These are phyloP conservation scores for Leucocoprinus leucothites DNA, from an alignment of 768 basidiomycete species.

Conservation along the genomic window DNA sequence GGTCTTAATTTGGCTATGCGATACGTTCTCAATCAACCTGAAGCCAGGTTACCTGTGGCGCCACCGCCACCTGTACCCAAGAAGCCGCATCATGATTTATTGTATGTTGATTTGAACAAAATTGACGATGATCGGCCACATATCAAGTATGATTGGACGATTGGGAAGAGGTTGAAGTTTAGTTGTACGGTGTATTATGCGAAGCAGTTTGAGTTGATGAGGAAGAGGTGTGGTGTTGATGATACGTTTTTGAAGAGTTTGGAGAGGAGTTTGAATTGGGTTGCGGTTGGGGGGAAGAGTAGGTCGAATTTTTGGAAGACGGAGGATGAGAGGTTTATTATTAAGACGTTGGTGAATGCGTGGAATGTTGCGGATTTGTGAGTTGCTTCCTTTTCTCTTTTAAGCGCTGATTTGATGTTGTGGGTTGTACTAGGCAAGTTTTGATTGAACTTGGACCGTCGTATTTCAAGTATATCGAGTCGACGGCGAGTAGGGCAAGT, in stretches of 20 bases:
- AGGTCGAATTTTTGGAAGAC: conserved; percentile 83
- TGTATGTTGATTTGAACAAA: conserved; percentile 34
- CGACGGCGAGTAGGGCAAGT: conserved; percentile 62
- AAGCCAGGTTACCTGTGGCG: conserved; percentile 28
- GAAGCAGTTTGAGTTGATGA: conserved; percentile 68
- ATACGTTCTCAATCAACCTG: conserved; percentile 40
- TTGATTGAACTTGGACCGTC: conserved; percentile 73
- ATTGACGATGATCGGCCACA: conserved; percentile 71
- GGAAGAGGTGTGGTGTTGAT: conserved; percentile 66
- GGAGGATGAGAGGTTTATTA: conserved; percentile 70
- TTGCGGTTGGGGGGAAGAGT: conserved; percentile 79
- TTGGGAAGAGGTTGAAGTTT: conserved; percentile 71
- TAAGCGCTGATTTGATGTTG: not conserved
- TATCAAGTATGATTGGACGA: conserved; percentile 79
- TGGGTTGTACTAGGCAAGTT: conserved; percentile 52
- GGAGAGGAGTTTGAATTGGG: conserved; percentile 59
- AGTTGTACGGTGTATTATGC: conserved; percentile 84
- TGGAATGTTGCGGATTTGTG: conserved; percentile 84
- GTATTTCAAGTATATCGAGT: conserved; percentile 77
- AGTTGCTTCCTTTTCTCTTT: conserved; percentile 25
- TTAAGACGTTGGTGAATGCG: conserved; percentile 82
- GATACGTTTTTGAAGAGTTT: conserved; percentile 59
- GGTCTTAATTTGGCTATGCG: conserved; percentile 60
- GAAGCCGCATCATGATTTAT: conserved; percentile 42
- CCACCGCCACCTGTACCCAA: conserved; percentile 31